Evolutionary conservation across 805 yeast genomes (phyloP).

Genomic region (Metschnikowia picachoensis): DNA sequence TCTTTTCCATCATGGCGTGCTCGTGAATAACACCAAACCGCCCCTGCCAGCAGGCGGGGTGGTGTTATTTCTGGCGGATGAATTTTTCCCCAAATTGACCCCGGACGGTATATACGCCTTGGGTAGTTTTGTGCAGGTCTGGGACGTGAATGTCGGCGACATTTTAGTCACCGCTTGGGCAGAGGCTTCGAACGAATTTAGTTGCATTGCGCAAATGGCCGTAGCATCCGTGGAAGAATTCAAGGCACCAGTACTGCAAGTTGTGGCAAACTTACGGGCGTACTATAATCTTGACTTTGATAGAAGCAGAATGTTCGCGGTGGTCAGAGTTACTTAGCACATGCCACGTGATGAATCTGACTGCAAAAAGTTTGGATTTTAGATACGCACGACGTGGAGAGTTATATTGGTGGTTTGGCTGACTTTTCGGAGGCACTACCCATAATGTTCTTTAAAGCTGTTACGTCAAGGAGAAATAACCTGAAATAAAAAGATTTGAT

Average conservation of each 20-base stretch:
- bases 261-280: background rate
- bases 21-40: background rate
- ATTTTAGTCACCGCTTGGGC: background rate
- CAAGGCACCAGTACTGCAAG: background rate
- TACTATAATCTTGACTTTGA: constrained; percentile 2
- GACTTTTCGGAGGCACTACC: no score
- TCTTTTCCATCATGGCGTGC: background rate
- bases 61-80: background rate
- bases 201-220: constrained; percentile 4
- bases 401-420: no score
- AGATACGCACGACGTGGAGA: no score
- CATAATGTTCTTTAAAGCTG: no score
- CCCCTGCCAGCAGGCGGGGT: background rate
- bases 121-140: background rate
- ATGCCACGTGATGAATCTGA: background rate
- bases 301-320: background rate
- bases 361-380: no score
- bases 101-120: background rate
- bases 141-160: background rate
- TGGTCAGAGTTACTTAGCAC: background rate
- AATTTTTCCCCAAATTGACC: background rate
- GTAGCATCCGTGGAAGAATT: constrained; percentile 1
- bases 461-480: no score
- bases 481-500: no score
- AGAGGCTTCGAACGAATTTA: background rate